A percentile compares a stretch with the other conserved stretches of the same genome.
These are phyloP conservation scores for Cutaneotrichosporon cavernicola DNA, from an alignment of 1,284 basidiomycete genomes.

Conservation along the genomic window DNA sequence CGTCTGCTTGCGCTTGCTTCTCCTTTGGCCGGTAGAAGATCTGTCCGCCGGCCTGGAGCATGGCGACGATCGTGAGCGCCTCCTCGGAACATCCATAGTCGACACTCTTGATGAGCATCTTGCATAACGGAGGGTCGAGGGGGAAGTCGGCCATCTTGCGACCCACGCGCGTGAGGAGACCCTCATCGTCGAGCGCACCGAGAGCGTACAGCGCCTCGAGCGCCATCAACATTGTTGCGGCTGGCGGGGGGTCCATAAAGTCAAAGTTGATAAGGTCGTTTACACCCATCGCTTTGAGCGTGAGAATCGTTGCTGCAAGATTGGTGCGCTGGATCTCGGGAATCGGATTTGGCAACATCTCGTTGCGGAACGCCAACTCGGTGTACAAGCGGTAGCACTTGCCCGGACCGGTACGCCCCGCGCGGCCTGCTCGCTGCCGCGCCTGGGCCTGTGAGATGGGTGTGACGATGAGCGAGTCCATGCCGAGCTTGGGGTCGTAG, in stretches of 20 bases:
- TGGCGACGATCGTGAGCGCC: conserved; percentile 93
- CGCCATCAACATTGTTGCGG: conserved; percentile 85
- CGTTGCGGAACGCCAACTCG: conserved; percentile 95
- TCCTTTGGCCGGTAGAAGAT: conserved; percentile 98
- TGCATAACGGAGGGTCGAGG: conserved; percentile 92
- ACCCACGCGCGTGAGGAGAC: conserved; percentile 85
- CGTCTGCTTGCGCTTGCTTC: conserved; percentile 89
- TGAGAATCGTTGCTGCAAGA: conserved; percentile 85
- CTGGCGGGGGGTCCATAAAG: conserved; percentile 98
- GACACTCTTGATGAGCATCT: conserved; percentile 98
- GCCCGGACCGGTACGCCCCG: conserved; percentile 95
- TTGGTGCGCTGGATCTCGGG: conserved; percentile 98
- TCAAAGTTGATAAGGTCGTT: conserved; percentile 98
- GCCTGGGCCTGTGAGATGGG: conserved; percentile 99
- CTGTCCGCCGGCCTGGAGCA: conserved; percentile 88
- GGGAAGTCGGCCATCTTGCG: conserved; percentile 99
- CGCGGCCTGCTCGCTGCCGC: conserved; percentile 89
- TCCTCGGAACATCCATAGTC: conserved; percentile 97
- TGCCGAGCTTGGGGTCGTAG: conserved; percentile 93
- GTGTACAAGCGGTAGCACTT: conserved; percentile 98
- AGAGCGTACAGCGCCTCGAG: conserved; percentile 91
- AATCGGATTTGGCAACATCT: conserved; percentile 97
- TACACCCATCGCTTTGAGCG: conserved; percentile 98
- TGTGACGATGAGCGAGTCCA: conserved; percentile 98
- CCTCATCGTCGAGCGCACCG: conserved; percentile 95